Percentiles rank a stretch among this genome's conserved stretches.
phyloP scores from a whole-genome alignment of 2,329 filamentous ascomycete species.

The Thielaviopsis ethacetica region DNA sequence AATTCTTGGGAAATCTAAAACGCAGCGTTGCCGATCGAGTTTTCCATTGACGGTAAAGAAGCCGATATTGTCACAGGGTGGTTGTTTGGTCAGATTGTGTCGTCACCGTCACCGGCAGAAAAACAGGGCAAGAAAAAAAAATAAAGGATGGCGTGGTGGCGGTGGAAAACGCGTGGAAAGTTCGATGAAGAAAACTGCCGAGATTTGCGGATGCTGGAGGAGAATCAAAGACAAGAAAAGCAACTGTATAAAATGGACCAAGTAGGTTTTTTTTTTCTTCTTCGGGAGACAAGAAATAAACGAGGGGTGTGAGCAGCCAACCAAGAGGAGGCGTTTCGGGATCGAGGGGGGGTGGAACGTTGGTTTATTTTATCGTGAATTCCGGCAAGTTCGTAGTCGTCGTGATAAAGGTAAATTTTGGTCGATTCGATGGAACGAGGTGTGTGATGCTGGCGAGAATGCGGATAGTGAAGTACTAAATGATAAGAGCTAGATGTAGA shows the following conservation, averaged over 20 bases:
- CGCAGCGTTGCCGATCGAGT: neutral
- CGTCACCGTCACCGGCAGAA: neutral
- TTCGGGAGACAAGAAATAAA: neutral
- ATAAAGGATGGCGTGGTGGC: neutral
- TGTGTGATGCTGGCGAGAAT: neutral
- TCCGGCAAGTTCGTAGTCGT: neutral
- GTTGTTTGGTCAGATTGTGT: neutral
- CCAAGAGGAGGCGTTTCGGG: neutral
- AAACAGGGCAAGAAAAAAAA: neutral
- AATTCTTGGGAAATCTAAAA: neutral
- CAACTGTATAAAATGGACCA: neutral
- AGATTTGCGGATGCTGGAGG: neutral
- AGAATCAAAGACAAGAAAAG: neutral
- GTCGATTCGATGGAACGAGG: too few relatives aligned
- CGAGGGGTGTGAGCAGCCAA: neutral
- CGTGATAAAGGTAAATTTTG: neutral
- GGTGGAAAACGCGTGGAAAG: neutral
- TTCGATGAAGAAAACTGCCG: neutral
- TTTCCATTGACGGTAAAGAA: neutral
- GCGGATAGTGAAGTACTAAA: too few relatives aligned
- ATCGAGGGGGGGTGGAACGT: neutral
- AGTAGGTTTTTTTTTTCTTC: neutral
- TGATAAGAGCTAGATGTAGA: too few relatives aligned
- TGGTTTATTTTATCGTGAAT: neutral
- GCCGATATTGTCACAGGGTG: neutral